Percentiles rank a stretch among this genome's conserved stretches.
phyloP scores from a whole-genome alignment of 306 rosid species.

The Cucurbita maxima region DNA sequence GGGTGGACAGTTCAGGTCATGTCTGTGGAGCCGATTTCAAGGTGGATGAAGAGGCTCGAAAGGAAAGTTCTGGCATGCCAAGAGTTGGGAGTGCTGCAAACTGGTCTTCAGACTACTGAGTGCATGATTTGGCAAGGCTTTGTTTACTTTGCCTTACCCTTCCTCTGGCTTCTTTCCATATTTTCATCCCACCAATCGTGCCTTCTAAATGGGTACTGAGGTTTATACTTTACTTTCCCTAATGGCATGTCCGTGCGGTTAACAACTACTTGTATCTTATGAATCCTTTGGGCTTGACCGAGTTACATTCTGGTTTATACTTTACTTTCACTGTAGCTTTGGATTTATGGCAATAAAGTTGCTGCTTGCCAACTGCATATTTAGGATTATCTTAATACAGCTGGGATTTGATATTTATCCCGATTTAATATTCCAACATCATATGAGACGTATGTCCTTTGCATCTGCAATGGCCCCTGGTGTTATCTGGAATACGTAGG shows the following conservation, averaged over 20 bases:
- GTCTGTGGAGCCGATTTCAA: constrained; percentile 75
- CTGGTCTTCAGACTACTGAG: constrained; percentile 71
- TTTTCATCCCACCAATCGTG: constrained; percentile 11
- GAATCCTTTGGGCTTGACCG: constrained; percentile 16
- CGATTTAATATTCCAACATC: background rate
- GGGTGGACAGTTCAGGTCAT: constrained; percentile 86
- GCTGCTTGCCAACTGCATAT: background rate
- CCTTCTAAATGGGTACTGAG: constrained; percentile 13
- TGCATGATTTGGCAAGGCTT: constrained; percentile 12
- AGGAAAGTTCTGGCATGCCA: constrained; percentile 76
- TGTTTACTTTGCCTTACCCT: constrained; percentile 12
- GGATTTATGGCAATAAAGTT: background rate
- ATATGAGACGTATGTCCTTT: constrained; percentile 35
- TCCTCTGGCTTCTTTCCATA: constrained; percentile 6
- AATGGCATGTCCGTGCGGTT: background rate
- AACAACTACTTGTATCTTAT: background rate
- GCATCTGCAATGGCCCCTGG: constrained; percentile 87
- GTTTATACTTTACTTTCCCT: constrained; percentile 7
- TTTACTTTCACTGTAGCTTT: background rate
- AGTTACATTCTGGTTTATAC: constrained; percentile 15
- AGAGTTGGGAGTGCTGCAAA: constrained; percentile 97
- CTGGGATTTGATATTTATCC: background rate
- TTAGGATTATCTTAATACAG: background rate
- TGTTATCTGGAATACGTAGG: constrained; percentile 76
- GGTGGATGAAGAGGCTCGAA: constrained; percentile 58